Evolutionary conservation across 2,329 filamentous ascomycete genomes (phyloP).

Genomic region (Beauveria sp.): DNA sequence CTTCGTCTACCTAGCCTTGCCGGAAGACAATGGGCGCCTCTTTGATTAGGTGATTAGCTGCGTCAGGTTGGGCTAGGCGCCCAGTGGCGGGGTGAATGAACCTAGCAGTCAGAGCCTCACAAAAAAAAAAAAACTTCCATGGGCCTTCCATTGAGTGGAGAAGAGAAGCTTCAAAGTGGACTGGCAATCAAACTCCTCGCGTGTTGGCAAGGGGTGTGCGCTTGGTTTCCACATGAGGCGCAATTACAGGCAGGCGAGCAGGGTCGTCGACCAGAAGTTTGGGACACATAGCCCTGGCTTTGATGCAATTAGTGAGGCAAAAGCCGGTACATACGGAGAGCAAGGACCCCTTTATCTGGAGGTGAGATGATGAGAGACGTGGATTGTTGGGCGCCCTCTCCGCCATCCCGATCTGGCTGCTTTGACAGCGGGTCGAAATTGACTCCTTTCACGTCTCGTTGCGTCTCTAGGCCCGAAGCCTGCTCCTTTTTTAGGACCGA

Average conservation of each 20-base stretch:
- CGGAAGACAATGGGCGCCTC: not conserved
- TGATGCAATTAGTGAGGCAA: not conserved
- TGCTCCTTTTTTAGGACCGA: not conserved
- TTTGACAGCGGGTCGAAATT: not conserved
- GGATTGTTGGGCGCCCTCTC: not conserved
- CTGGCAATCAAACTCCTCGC: conserved; percentile 9
- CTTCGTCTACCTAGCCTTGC: not conserved
- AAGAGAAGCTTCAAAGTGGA: not conserved
- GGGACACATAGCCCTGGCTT: not conserved
- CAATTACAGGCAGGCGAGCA: not conserved
- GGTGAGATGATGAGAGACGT: not conserved
- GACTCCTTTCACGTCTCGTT: not conserved
- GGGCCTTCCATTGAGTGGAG: conserved; percentile 6
- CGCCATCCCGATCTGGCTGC: not conserved
- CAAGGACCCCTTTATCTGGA: not conserved
- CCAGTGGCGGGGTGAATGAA: not conserved
- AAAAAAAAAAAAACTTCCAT: not conserved
- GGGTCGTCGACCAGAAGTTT: not conserved
- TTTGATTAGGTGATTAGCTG: not conserved
- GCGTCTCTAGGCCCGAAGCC: not conserved
- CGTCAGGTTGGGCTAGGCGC: not conserved
- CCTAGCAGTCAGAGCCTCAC: not conserved
- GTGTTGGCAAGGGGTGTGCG: not conserved
- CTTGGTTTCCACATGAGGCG: not conserved
- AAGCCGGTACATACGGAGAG: not conserved